Evolutionary conservation across 179 eudicot species (phyloP).

Genomic region (Sideroxylon spinosum): DNA sequence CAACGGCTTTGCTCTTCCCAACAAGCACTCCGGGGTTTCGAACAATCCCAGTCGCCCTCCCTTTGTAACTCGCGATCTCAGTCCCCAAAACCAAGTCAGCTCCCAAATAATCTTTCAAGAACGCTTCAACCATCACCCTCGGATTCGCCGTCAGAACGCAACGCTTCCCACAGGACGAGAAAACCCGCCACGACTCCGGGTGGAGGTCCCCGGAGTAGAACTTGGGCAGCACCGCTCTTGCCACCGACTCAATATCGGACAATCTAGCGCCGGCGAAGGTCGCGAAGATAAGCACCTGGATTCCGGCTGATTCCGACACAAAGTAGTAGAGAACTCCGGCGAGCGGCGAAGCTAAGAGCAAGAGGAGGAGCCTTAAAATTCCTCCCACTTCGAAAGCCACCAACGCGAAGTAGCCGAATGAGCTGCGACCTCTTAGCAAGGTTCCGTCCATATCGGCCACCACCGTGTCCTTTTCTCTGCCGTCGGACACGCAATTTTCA

Average conservation of each 20-base stretch:
- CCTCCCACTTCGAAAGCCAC: conserved; percentile 43
- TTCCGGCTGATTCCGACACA: conserved; percentile 29
- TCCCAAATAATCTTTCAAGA: conserved; percentile 36
- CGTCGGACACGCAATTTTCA: conserved; percentile 20
- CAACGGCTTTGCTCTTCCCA: conserved; percentile 28
- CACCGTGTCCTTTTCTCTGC: conserved; percentile 29
- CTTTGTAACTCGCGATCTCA: conserved; percentile 22
- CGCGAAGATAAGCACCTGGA: conserved; percentile 29
- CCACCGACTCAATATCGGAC: conserved; percentile 33
- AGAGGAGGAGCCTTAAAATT: conserved; percentile 26
- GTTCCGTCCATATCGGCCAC: conserved; percentile 48
- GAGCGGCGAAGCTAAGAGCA: conserved; percentile 30
- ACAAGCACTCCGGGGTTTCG: conserved; percentile 28
- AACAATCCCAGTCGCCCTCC: conserved; percentile 34
- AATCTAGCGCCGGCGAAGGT: conserved; percentile 24
- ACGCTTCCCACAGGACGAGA: conserved; percentile 33
- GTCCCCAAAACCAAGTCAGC: conserved; percentile 35
- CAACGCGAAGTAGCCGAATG: conserved; percentile 39
- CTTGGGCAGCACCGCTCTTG: conserved; percentile 38
- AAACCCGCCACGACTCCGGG: conserved; percentile 41
- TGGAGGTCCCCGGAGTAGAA: conserved; percentile 38
- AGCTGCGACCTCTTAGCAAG: conserved; percentile 33
- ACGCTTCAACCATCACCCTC: conserved; percentile 41
- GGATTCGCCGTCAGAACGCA: conserved; percentile 43
- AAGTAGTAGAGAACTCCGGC: conserved; percentile 27